Evolutionary conservation across 2,329 filamentous ascomycete genomes (phyloP), one percentile per base, ranked within the genome.

Genomic region (Pleochaeta shiraiana): DNA sequence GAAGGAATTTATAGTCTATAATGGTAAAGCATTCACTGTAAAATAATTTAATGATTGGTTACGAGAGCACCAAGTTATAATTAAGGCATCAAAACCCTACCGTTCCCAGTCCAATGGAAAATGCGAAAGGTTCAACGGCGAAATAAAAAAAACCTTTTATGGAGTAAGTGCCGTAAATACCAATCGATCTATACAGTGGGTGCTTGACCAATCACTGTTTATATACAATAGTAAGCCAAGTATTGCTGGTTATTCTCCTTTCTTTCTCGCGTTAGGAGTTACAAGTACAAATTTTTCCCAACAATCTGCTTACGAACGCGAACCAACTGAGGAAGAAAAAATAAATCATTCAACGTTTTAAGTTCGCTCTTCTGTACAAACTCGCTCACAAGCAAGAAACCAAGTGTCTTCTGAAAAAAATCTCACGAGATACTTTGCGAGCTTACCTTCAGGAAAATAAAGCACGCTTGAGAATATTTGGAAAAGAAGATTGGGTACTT

Each of bases 401-500:
- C 24, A 53, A 53, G 45, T 53, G 9, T n/a, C 45, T 21, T 21
- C 45, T 53, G 45, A n/a, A 53, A n/a, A 53, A n/a, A 53, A 26
- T n/a, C 11, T n/a, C 45, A 53, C 19, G 45, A 26, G 45, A 53
- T 53, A 26, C 19, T 21, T 11, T 53, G 19, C 45, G 45, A 21
- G 19, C 21, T 26, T 53, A 53, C 45, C 45, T 53, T 53, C 45
- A 53, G 24, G 53, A 59, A 59, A 33, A 31, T n/a, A 59, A 59
- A 24, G 53, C 53, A 30, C 24, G 53, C 1, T 31, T 59, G 53
- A 59, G 53, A 59, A 31, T 33, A 30, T 59, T 59, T 59, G 53
- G 53, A 59, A 59, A 59, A 33, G 53, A 26, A 14, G 53, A 59
- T 59, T 59, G 24, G 53, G 53, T 59, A n/a, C 28, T 59, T 14